Base-by-base conservation (phyloP, 768 basidiomycete species). In the Vararia minispora region DNA sequence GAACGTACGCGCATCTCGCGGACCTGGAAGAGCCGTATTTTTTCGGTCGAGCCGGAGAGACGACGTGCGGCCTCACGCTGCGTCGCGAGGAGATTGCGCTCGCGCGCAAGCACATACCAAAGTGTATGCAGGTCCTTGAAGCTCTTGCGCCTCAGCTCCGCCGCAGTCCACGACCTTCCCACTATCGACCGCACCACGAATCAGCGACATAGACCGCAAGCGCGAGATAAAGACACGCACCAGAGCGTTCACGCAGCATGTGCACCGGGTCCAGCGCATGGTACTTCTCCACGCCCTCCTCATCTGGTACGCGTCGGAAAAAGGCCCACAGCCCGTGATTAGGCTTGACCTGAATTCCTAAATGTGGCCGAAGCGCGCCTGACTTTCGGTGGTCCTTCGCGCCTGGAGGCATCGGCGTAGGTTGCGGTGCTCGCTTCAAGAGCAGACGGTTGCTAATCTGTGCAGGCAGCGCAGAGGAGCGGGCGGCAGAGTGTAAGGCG, bases 121-220 rank as follows among this genome's bases (percentile, higher is more conserved):
- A 99, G 68, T 7, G 79, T 84, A 58, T 99, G 95, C 45, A 99
- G 63, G 54, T 98, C 92, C 43, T 75, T 72, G 66, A 98, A 98
- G 46, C 77, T 85, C 60, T 97, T 97, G 37, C 80, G 66, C 26
- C 95, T 72, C 32, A 99, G 69, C 53, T 98, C 95, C 8, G 74
- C 67, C 6, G 90, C 80, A 37, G 63, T 70, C 92, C 92, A 98
- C 18, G 85, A 66, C 37, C 94, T 76, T 28, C 91, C 94, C 92
- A 52, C n/a, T 42, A 17, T 20, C 7, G 11, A 41, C 23, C 21
- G 30, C 26, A 31, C 27, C 25, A 47, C 28, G 31, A 37, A 28
- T 36, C 24, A 37, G 25, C 35, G 34, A 6, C 7, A 23, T 13
- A 36, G 26, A 11, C 11, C 20, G 8, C 39, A 17, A 35, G 50